phyloP scores from a whole-genome alignment of 75 land plant genomes.

The Cupressus sempervirens region DNA sequence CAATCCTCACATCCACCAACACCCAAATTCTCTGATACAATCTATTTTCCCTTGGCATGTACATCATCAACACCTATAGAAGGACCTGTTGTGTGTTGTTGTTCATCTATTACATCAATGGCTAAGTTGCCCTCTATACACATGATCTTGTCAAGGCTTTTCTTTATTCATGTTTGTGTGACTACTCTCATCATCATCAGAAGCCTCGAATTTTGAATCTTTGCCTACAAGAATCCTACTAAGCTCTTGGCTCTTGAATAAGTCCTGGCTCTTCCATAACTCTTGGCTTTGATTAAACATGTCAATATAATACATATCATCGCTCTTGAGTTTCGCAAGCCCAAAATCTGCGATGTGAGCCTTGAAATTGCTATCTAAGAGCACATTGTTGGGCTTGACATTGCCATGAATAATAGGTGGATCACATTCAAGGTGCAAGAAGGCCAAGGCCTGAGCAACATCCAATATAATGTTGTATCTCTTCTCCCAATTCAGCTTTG shows the following conservation, averaged over 20 bases:
- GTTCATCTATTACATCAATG: not conserved
- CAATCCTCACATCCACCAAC: constrained; percentile 15
- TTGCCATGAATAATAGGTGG: constrained; percentile 85
- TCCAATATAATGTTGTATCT: constrained; percentile 57
- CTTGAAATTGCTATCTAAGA: constrained; percentile 46
- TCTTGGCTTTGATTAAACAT: constrained; percentile 52
- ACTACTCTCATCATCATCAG: not conserved
- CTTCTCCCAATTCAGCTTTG: constrained; percentile 42
- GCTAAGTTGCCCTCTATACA: not conserved
- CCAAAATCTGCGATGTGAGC: constrained; percentile 85
- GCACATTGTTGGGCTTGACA: constrained; percentile 86
- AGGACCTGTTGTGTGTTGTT: not conserved
- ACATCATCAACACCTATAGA: not conserved
- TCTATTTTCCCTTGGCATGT: constrained; percentile 31
- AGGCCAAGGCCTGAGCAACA: constrained; percentile 54
- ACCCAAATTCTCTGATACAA: constrained; percentile 6
- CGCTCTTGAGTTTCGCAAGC: constrained; percentile 58
- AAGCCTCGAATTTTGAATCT: not conserved
- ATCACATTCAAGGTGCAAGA: constrained; percentile 64
- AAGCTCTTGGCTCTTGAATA: not conserved
- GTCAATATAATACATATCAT: constrained; percentile 38
- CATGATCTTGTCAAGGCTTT: not conserved
- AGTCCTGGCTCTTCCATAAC: constrained; percentile 32
- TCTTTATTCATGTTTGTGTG: not conserved
- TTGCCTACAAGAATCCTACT: not conserved